Conservation (phyloP, 2,329 filamentous ascomycete species). For the Cladosporium colombiae region DNA sequence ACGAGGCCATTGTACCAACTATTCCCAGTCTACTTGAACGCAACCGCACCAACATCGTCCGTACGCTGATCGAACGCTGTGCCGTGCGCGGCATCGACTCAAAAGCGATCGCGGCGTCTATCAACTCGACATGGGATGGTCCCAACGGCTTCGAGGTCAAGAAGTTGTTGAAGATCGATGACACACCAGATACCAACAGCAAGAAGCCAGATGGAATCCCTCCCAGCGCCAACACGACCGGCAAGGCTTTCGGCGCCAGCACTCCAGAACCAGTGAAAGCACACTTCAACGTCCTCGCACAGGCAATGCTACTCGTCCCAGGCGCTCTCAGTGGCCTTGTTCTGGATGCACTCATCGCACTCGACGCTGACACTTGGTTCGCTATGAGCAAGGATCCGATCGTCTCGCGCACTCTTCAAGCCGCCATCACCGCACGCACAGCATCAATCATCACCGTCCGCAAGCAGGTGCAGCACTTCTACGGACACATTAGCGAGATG, state of each 20-base stretch:
- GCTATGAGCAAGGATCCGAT: slow-evolving; percentile 64
- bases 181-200: slow-evolving; percentile 30
- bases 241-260: slow-evolving; percentile 21
- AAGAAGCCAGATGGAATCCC: slow-evolving; percentile 24
- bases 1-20: slow-evolving; percentile 70
- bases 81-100: slow-evolving; percentile 64
- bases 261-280: slow-evolving; percentile 46
- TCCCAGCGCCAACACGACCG: slow-evolving; percentile 20
- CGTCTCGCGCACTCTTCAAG: slow-evolving; percentile 64
- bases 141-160: slow-evolving; percentile 55
- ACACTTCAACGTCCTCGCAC: slow-evolving; percentile 77
- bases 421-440: slow-evolving; percentile 58
- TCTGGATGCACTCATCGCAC: slow-evolving; percentile 58
- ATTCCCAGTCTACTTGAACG: slow-evolving; percentile 72
- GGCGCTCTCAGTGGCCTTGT: slow-evolving; percentile 69
- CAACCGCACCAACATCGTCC: slow-evolving; percentile 75
- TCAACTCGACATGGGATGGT: slow-evolving; percentile 59
- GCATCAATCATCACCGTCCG: slow-evolving; percentile 60
- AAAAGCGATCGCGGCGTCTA: slow-evolving; percentile 55
- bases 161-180: slow-evolving; percentile 61
- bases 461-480: slow-evolving; percentile 64
- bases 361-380: slow-evolving; percentile 55
- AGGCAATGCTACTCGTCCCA: slow-evolving; percentile 74
- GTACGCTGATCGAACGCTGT: slow-evolving; percentile 80
- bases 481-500: slow-evolving; percentile 61